Percentiles rank a stretch among this genome's conserved stretches.
Evolutionary conservation across 2,329 filamentous ascomycete genomes (phyloP).

Genomic region (Aspergillus candidus): DNA sequence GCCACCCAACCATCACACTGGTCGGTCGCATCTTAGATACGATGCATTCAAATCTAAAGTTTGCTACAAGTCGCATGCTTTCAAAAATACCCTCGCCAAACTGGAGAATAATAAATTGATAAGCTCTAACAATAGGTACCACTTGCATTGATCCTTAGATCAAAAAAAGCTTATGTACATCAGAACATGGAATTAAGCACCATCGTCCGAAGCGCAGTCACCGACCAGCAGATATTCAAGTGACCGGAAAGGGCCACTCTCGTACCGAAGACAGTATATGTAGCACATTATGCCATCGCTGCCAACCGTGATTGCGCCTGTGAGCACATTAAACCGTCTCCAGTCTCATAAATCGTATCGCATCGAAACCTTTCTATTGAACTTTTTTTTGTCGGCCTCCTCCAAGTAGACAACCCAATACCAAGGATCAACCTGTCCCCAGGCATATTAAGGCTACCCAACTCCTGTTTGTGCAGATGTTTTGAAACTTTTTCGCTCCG

Average conservation of each 20-base stretch:
- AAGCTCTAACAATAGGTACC: slow-evolving; percentile 11
- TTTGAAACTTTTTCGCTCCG: neutral
- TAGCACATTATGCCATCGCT: neutral
- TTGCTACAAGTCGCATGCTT: no score
- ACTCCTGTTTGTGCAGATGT: neutral
- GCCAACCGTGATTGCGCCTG: slow-evolving; percentile 13
- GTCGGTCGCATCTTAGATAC: no score
- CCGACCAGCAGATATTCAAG: slow-evolving; percentile 6
- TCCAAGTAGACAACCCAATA: slow-evolving; percentile 5
- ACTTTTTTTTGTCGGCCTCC: slow-evolving; percentile 16
- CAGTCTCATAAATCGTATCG: slow-evolving; percentile 24
- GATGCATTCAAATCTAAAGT: no score
- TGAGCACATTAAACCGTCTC: slow-evolving; percentile 20
- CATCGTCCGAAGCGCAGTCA: slow-evolving; percentile 11
- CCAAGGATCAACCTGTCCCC: neutral
- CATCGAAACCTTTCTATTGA: slow-evolving; percentile 19
- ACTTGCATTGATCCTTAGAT: slow-evolving; percentile 19
- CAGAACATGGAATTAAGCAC: slow-evolving; percentile 24
- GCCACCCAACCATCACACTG: no score
- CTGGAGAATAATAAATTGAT: slow-evolving; percentile 1
- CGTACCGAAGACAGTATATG: no score
- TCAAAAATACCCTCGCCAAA: neutral
- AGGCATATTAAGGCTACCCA: neutral
- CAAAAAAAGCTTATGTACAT: slow-evolving; percentile 31
- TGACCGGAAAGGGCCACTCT: neutral